These are phyloP conservation scores for Rhamnella rubrinervis DNA, from an alignment of 331 rosid genomes.

Conservation along the genomic window DNA sequence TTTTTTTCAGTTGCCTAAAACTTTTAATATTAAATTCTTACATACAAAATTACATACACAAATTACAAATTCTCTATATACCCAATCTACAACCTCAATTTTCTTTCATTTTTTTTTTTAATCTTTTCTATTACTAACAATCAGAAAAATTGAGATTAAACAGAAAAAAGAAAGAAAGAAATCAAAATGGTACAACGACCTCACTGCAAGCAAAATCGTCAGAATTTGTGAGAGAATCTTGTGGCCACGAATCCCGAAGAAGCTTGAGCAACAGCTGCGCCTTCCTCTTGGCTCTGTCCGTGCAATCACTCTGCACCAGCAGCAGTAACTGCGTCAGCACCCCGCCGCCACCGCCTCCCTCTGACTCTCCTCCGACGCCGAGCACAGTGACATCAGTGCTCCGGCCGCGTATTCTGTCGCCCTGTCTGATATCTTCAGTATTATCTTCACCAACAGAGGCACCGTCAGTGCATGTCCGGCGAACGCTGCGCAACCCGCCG, in stretches of 20 bases:
- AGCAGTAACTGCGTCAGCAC: conserved; percentile 76
- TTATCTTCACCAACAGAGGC: conserved; percentile 78
- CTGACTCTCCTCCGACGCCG: conserved; percentile 54
- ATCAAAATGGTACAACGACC: conserved; percentile 55
- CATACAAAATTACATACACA: conserved; percentile 51
- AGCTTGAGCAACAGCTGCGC: conserved; percentile 88
- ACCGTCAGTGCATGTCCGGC: conserved; percentile 75
- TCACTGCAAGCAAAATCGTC: conserved; percentile 87
- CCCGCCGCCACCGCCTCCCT: conserved; percentile 76
- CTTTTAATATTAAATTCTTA: conserved; percentile 34
- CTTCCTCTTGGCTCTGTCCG: conserved; percentile 89
- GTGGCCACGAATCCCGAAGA: conserved; percentile 99
- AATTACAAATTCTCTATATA: conserved; percentile 43
- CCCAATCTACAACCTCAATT: conserved; percentile 36
- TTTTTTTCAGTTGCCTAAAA: background rate
- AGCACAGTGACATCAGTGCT: conserved; percentile 74
- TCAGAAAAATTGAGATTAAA: conserved; percentile 33
- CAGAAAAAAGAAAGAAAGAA: background rate
- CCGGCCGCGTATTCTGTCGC: conserved; percentile 93
- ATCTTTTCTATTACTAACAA: conserved; percentile 16
- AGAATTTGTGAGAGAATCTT: conserved; percentile 69
- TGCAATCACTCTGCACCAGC: conserved; percentile 89
- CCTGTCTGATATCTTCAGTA: conserved; percentile 71
- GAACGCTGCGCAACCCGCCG: conserved; percentile 59
- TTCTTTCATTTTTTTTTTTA: conserved; percentile 10